Percentiles rank a stretch among this genome's conserved stretches.
Evolutionary conservation across 2,329 filamentous ascomycete species (phyloP).

Genomic region (Epichloe sylvatica): DNA sequence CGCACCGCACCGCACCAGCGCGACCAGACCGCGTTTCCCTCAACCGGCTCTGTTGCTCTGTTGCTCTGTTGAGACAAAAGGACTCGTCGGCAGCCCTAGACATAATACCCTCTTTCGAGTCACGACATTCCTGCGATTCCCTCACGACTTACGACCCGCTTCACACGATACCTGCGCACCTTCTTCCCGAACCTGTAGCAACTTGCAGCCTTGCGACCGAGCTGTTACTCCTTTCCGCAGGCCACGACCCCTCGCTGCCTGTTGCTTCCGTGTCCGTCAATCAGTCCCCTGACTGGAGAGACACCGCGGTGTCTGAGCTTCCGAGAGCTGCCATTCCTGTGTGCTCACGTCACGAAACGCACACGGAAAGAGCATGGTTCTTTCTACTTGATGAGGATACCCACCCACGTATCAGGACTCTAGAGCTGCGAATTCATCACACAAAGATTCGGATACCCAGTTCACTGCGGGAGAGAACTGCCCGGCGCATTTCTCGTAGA

Average conservation of each 20-base stretch:
- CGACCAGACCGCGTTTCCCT: conserved; percentile 12
- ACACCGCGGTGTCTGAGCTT: background rate
- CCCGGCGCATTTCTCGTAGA: conserved; percentile 15
- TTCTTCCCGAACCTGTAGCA: background rate
- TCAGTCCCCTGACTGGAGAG: background rate
- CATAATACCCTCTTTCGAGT: background rate
- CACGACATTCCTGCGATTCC: conserved; percentile 2
- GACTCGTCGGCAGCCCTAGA: background rate
- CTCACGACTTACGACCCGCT: conserved; percentile 1
- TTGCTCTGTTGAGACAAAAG: background rate
- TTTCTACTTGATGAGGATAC: conserved; percentile 6
- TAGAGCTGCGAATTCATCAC: background rate
- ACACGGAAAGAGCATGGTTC: conserved; percentile 7
- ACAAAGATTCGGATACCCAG: background rate
- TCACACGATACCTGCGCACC: background rate
- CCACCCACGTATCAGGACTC: background rate
- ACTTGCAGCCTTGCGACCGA: background rate
- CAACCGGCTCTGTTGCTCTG: background rate
- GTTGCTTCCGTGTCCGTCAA: background rate
- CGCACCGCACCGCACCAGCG: background rate
- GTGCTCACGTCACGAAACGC: background rate
- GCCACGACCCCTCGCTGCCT: background rate
- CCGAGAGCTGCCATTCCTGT: background rate
- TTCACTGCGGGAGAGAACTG: background rate
- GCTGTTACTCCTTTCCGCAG: background rate